Conservation (phyloP, 140 eudicot genomes). For the Senecio squalidus region DNA sequence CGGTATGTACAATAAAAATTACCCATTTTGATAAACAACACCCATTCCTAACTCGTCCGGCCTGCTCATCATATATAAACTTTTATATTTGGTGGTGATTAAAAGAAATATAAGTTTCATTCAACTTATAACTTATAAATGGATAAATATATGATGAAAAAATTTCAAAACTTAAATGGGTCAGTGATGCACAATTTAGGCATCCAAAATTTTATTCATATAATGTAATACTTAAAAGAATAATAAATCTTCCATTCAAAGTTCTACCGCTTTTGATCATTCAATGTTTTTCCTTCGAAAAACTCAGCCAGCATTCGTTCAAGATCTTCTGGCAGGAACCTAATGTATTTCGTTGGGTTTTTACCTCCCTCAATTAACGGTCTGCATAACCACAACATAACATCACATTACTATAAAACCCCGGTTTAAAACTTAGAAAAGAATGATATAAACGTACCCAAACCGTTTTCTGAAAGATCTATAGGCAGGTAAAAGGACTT, state of each 20-base stretch:
- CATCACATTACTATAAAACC: not conserved
- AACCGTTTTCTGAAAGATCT: conserved; percentile 64
- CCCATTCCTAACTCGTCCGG: too few relatives aligned
- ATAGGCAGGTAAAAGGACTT: conserved; percentile 92
- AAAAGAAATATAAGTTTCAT: too few relatives aligned
- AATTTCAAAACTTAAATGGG: conserved; percentile 7
- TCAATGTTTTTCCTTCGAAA: conserved; percentile 65
- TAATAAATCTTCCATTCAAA: not conserved
- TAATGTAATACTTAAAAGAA: not conserved
- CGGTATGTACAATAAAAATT: too few relatives aligned
- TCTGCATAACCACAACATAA: conserved; percentile 27
- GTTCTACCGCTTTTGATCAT: conserved; percentile 42
- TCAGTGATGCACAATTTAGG: conserved; percentile 15
- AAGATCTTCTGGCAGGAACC: conserved; percentile 70
- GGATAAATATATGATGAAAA: not conserved
- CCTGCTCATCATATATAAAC: too few relatives aligned
- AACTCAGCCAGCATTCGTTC: conserved; percentile 85
- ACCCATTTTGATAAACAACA: too few relatives aligned
- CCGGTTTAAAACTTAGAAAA: too few relatives aligned
- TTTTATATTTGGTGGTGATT: too few relatives aligned
- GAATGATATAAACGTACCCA: conserved; percentile 33
- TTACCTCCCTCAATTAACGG: conserved; percentile 65
- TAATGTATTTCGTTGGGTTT: conserved; percentile 72
- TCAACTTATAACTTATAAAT: not conserved
- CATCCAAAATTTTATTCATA: conserved; percentile 9